Evolutionary conservation across 805 yeast genomes (phyloP).

Genomic region (Diddensiella transvaalensis): DNA sequence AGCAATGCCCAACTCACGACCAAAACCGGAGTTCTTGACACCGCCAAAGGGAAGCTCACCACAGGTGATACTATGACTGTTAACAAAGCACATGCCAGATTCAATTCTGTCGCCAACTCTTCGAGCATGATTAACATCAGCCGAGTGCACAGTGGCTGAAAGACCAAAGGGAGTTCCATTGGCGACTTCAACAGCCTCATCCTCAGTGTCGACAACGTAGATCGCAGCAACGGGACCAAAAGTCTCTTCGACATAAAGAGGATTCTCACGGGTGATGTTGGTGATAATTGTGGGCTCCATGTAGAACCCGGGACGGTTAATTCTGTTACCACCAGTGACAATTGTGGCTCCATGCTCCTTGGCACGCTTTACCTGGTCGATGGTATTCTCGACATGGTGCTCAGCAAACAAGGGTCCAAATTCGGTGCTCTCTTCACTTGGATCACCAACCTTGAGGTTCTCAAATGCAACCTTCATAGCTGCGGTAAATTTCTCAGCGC

Average conservation of each 20-base stretch:
- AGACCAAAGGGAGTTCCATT: constrained; percentile 56
- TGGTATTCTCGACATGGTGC: constrained; percentile 51
- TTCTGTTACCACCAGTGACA: constrained; percentile 48
- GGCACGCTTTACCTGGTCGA: constrained; percentile 52
- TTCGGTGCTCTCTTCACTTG: constrained; percentile 47
- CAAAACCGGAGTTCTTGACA: constrained; percentile 62
- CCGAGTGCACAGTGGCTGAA: constrained; percentile 56
- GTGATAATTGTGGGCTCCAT: constrained; percentile 55
- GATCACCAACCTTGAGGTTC: constrained; percentile 53
- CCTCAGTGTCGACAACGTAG: constrained; percentile 47
- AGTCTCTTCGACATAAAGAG: constrained; percentile 54
- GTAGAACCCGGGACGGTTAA: constrained; percentile 42
- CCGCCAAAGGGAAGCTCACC: constrained; percentile 56
- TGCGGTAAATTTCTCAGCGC: constrained; percentile 46
- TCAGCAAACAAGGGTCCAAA: constrained; percentile 47
- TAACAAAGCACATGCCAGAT: constrained; percentile 40
- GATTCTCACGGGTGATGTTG: constrained; percentile 48
- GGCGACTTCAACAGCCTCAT: constrained; percentile 51
- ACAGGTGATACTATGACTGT: constrained; percentile 30
- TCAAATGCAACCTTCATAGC: constrained; percentile 44
- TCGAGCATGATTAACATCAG: constrained; percentile 47
- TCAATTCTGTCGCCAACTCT: constrained; percentile 54
- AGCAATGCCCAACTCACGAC: constrained; percentile 47
- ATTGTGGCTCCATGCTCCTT: constrained; percentile 47
- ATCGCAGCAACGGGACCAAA: constrained; percentile 65